phyloP scores from a whole-genome alignment of 1,284 basidiomycete species.

The Microbotryum scabiosae region DNA sequence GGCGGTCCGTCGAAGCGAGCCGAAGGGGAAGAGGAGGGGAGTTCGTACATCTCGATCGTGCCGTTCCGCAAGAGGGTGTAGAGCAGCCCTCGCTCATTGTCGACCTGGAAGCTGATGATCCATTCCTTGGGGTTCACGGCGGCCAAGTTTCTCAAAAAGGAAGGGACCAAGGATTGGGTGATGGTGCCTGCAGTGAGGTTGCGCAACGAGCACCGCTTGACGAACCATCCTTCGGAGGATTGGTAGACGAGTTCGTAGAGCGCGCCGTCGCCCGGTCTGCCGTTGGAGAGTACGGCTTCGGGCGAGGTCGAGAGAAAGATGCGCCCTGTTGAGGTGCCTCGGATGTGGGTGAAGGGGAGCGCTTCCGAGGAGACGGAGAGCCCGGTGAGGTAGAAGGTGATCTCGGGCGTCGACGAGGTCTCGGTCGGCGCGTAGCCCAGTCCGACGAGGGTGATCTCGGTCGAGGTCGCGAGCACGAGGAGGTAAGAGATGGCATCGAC shows the following conservation, averaged over 20 bases:
- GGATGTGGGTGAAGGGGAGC: slow-evolving; percentile 66
- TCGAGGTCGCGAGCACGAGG: slow-evolving; percentile 80
- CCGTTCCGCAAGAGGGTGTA: slow-evolving; percentile 65
- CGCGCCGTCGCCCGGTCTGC: slow-evolving; percentile 65
- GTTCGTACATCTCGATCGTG: slow-evolving; percentile 52
- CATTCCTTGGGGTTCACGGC: slow-evolving; percentile 51
- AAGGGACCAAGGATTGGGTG: slow-evolving; percentile 36
- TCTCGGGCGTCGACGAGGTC: slow-evolving; percentile 47
- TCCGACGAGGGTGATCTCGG: slow-evolving; percentile 76
- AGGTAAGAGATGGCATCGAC: slow-evolving; percentile 85
- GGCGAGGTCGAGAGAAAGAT: slow-evolving; percentile 62
- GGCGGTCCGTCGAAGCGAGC: slow-evolving; percentile 19
- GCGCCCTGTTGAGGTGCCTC: slow-evolving; percentile 69
- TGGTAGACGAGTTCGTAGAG: slow-evolving; percentile 92
- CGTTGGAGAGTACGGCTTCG: slow-evolving; percentile 32
- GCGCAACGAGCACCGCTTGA: slow-evolving; percentile 60
- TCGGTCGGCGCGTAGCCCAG: slow-evolving; percentile 50
- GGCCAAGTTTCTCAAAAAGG: slow-evolving; percentile 32
- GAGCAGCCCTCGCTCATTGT: slow-evolving; percentile 57
- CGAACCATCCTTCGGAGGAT: slow-evolving; percentile 86
- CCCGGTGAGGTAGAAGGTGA: slow-evolving; percentile 86
- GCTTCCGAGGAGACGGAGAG: slow-evolving; percentile 64
- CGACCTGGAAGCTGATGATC: slow-evolving; percentile 58
- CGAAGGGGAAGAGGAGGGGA: slow-evolving; percentile 13
- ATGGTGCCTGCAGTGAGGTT: slow-evolving; percentile 44